Conservation (phyloP, 441 rosid genomes). For the Melastoma candidum region DNA sequence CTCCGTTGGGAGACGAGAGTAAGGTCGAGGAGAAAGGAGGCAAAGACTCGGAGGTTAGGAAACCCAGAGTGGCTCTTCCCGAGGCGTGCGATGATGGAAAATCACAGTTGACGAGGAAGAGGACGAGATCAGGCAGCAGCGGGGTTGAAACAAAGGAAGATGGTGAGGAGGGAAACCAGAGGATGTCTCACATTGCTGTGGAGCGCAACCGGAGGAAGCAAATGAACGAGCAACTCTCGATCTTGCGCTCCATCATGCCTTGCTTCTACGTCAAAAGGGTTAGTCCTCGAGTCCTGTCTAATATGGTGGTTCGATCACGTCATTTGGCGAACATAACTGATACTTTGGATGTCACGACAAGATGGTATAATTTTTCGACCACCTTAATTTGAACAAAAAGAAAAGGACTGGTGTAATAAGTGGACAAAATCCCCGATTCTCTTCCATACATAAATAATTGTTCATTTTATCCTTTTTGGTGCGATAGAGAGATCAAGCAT, state of each 20-base stretch:
- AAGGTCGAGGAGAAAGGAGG: constrained; percentile 13
- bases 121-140: constrained; percentile 22
- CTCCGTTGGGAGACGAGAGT: constrained; percentile 19
- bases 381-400: too few relatives aligned
- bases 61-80: not conserved
- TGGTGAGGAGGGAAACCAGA: constrained; percentile 46
- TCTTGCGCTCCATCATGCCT: constrained; percentile 89
- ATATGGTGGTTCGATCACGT: not conserved
- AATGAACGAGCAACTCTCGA: constrained; percentile 84
- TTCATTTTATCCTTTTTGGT: not conserved
- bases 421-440: too few relatives aligned
- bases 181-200: constrained; percentile 78
- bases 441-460: not conserved
- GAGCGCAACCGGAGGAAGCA: constrained; percentile 97
- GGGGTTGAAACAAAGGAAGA: constrained; percentile 23
- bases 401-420: too few relatives aligned
- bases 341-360: too few relatives aligned
- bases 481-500: constrained; percentile 90
- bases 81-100: constrained; percentile 9
- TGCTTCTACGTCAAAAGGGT: constrained; percentile 97
- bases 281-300: constrained; percentile 8
- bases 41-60: constrained; percentile 13
- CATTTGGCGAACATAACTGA: too few relatives aligned
- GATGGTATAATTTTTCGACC: too few relatives aligned
- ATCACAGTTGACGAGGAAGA: constrained; percentile 44